Evolutionary conservation across 2,329 filamentous ascomycete species (phyloP).

Genomic region (Aspergillus neotritici): DNA sequence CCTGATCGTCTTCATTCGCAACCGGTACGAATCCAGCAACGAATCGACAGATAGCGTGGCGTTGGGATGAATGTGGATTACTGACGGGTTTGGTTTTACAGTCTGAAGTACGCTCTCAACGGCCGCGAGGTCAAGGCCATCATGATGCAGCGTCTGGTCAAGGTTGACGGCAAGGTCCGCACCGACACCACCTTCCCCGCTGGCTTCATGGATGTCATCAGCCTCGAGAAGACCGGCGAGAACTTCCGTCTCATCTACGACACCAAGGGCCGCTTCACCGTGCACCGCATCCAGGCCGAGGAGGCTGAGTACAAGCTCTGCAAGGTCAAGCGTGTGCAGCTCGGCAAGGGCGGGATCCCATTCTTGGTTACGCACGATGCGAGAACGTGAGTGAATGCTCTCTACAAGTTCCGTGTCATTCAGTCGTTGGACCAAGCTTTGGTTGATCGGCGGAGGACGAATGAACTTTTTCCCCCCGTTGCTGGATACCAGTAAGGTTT

Average conservation of each 20-base stretch:
- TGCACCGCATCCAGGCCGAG: conserved; percentile 97
- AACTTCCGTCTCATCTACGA: conserved; percentile 99
- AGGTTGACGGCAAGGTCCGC: conserved; percentile 99
- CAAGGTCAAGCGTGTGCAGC: conserved; percentile 99
- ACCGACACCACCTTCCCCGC: conserved; percentile 96
- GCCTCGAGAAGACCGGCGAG: conserved; percentile 99
- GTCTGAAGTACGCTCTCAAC: conserved; percentile 99
- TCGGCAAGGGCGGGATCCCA: conserved; percentile 99
- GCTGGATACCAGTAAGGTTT: conserved; percentile 32
- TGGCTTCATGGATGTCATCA: conserved; percentile 99
- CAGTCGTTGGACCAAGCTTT: conserved; percentile 99
- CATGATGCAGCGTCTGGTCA: conserved; percentile 99
- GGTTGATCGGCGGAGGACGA: conserved; percentile 53
- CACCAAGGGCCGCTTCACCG: conserved; percentile 99
- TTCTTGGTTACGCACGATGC: conserved; percentile 99
- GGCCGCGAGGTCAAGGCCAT: conserved; percentile 95
- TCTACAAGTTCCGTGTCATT: conserved; percentile 77
- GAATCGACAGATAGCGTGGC: too few relatives aligned
- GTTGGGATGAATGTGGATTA: background rate
- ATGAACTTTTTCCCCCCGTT: conserved; percentile 23
- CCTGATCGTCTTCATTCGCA: conserved; percentile 95
- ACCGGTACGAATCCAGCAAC: conserved; percentile 43
- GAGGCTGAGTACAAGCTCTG: conserved; percentile 99
- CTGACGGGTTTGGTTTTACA: conserved; percentile 45
- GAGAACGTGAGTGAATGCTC: conserved; percentile 86